Evolutionary conservation across 768 basidiomycete genomes (phyloP), one percentile per base, ranked within the genome.

Genomic region (Serpula lacrymans): DNA sequence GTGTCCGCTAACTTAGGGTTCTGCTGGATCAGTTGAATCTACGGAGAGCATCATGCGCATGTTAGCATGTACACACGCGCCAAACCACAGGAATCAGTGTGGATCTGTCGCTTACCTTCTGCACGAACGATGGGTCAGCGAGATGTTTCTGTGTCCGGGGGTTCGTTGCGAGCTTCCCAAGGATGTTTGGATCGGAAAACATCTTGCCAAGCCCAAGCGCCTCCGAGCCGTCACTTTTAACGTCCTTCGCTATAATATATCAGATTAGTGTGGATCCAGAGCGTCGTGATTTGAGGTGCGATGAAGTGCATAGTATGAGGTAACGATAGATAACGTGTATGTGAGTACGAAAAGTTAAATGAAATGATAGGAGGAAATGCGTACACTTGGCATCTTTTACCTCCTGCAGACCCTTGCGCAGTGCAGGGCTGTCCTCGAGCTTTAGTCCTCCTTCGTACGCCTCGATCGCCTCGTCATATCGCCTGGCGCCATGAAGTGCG

Each of bases 381-480:
- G 34, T 52, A 82, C 92, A 78, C 72, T 90, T 80, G 0, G 91
- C 93, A 45, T 87, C 82, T 52, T 82, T 70, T 30, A 96, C 94
- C 48, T 95, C 92, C 45, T 89, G 81, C 40, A 95, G 69, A 24
- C 94, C 94, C 59, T 92, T 94, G 55, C 80, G 76, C 37, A 93
- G 71, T 7, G 84, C 81, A 14, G 88, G 81, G 52, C 79, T 87
- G 52, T 87, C 86, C 60, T 95, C 94, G 37, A 84, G 60, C 54
- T 85, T 78, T 29, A 96, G 69, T 14, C 93, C 94, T 20, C 68
- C 65, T 54, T 94, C 82, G 63, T 95, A 95, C 6, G 84, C 80
- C 41, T 75, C 70, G 49, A 95, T 84, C 6, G 92, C 92, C 12
- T 93, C 89, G 43, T 82, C 85, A 53, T 78, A 95, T 58, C 74